Percentiles rank a stretch among this genome's conserved stretches.
These are phyloP conservation scores for Limnomonas spitsbergensis DNA, from an alignment of 139 green algal genomes.

Conservation along the genomic window DNA sequence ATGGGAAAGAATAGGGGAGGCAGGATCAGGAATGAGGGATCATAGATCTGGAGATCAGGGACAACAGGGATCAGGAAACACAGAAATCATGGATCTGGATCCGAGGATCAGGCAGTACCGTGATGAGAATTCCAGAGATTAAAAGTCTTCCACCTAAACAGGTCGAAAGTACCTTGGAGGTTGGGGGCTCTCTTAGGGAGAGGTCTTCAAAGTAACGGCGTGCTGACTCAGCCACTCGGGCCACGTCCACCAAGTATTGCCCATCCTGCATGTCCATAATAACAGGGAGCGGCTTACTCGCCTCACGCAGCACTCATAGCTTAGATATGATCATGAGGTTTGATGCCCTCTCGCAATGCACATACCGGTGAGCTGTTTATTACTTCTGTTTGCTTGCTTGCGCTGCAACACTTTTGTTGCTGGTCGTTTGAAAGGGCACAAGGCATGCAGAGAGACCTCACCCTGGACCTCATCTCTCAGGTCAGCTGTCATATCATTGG, in stretches of 20 bases:
- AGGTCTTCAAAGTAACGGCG: background rate
- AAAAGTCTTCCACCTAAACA: background rate
- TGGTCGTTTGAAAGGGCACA: no score
- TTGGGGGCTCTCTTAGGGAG: background rate
- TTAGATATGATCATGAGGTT: background rate
- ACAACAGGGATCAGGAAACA: background rate
- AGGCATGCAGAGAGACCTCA: no score
- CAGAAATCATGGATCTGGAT: background rate
- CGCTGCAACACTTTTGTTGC: background rate
- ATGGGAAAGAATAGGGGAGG: no score
- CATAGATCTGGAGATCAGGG: background rate
- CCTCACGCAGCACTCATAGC: background rate
- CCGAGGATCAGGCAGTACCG: background rate
- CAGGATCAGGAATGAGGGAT: no score
- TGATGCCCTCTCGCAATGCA: background rate
- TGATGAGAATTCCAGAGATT: background rate
- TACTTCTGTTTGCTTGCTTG: background rate
- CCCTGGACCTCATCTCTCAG: no score
- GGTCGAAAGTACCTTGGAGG: background rate
- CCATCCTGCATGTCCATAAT: background rate
- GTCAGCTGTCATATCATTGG: no score
- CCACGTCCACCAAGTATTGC: conserved; percentile 10
- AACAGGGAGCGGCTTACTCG: conserved; percentile 5
- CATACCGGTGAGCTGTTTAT: no score
- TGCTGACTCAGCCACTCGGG: conserved; percentile 8